Evolutionary conservation across 2,329 filamentous ascomycete genomes (phyloP).

Genomic region (Colletotrichum navitas): DNA sequence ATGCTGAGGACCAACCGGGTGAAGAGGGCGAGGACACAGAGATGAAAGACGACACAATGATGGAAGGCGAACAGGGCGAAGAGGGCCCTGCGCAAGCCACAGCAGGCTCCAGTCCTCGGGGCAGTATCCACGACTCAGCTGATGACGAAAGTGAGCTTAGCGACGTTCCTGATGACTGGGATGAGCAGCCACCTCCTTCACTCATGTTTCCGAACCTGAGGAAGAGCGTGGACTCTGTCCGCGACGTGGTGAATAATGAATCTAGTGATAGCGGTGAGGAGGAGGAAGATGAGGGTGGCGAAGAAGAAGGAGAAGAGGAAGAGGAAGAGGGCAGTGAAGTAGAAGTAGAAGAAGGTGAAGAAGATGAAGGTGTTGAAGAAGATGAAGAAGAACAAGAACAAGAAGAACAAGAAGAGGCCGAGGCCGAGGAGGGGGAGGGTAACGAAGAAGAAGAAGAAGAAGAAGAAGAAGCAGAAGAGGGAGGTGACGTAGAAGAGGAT

Average conservation of each 20-base stretch:
- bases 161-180: slow-evolving; percentile 70
- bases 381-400: slow-evolving; percentile 44
- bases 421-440: background rate
- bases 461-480: slow-evolving; percentile 4
- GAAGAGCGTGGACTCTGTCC: slow-evolving; percentile 51
- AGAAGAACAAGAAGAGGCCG: background rate
- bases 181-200: slow-evolving; percentile 67
- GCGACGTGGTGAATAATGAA: slow-evolving; percentile 27
- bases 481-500: background rate
- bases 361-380: slow-evolving; percentile 31
- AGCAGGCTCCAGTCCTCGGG: slow-evolving; percentile 63
- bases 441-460: slow-evolving; percentile 5
- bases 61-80: slow-evolving; percentile 43
- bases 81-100: slow-evolving; percentile 46
- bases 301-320: slow-evolving; percentile 30
- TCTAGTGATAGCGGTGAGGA: slow-evolving; percentile 46
- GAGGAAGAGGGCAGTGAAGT: slow-evolving; percentile 9
- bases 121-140: slow-evolving; percentile 73
- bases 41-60: slow-evolving; percentile 46
- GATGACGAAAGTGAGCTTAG: slow-evolving; percentile 79
- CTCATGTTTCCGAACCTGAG: slow-evolving; percentile 66
- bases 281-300: slow-evolving; percentile 44
- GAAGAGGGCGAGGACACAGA: slow-evolving; percentile 33
- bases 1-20: slow-evolving; percentile 52
- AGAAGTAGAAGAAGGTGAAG: slow-evolving; percentile 31